Percentiles rank a stretch among this genome's conserved stretches.
phyloP scores from a whole-genome alignment of 148 eudicot species.

The Salicornia ramosissima region DNA sequence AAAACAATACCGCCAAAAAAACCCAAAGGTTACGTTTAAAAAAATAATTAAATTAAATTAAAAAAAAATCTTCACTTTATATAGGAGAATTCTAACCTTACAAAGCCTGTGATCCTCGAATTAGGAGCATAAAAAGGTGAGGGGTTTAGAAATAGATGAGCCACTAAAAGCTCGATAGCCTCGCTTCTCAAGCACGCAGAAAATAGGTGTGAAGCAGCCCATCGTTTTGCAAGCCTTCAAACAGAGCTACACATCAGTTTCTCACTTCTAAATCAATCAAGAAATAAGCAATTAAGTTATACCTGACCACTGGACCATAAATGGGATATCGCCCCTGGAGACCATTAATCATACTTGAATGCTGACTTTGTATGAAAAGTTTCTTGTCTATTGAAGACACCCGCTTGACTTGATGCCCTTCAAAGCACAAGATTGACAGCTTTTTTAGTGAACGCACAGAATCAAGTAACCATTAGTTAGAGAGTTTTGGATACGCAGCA shows the following conservation, averaged over 20 bases:
- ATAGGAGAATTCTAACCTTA: constrained; percentile 46
- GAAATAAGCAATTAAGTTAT: neutral
- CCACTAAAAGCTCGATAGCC: constrained; percentile 80
- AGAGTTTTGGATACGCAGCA: neutral
- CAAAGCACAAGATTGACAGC: constrained; percentile 26
- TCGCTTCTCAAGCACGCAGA: constrained; percentile 69
- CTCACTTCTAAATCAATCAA: neutral
- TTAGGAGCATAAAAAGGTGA: constrained; percentile 68
- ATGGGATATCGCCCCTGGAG: constrained; percentile 75
- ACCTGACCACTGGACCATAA: constrained; percentile 85
- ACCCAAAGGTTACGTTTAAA: no score
- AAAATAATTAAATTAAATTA: no score
- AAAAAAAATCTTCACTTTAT: neutral
- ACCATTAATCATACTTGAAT: constrained; percentile 94
- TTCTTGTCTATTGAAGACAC: constrained; percentile 61
- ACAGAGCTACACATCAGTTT: constrained; percentile 27
- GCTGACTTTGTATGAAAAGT: constrained; percentile 64
- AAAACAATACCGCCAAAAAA: neutral
- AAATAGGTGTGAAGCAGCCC: constrained; percentile 91
- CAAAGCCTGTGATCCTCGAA: constrained; percentile 76
- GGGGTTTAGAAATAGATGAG: constrained; percentile 71
- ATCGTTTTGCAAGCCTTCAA: constrained; percentile 87
- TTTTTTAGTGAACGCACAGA: neutral
- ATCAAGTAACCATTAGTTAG: constrained; percentile 4
- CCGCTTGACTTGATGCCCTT: constrained; percentile 51